These are phyloP conservation scores for Citrus cavaleriei DNA, from an alignment of 345 rosid genomes.

Conservation along the genomic window DNA sequence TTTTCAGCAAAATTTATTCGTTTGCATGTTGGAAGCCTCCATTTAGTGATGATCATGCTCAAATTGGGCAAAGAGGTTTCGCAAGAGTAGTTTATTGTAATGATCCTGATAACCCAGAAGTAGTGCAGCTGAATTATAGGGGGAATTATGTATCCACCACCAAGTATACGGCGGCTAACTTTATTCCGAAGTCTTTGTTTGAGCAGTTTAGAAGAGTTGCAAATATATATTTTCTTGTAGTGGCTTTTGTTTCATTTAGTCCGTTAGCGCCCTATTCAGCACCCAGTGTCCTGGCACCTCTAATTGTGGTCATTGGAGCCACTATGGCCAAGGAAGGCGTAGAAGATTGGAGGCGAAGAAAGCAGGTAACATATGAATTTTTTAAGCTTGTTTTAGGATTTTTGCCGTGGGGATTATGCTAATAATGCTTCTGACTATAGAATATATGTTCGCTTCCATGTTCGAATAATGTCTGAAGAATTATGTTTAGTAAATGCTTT, in stretches of 20 bases:
- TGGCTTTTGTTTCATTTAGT: constrained; percentile 80
- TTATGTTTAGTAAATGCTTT: not conserved
- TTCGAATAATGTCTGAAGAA: not conserved
- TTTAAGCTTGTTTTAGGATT: not conserved
- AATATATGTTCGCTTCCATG: not conserved
- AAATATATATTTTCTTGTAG: constrained; percentile 81
- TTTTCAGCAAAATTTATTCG: constrained; percentile 56
- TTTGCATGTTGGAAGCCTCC: constrained; percentile 51
- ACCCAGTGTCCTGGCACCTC: constrained; percentile 65
- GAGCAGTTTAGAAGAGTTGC: constrained; percentile 99
- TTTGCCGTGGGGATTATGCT: not conserved
- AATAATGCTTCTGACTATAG: not conserved
- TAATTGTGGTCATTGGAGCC: constrained; percentile 75
- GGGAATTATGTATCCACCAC: constrained; percentile 89
- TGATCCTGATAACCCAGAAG: constrained; percentile 66
- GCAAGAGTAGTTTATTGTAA: constrained; percentile 87
- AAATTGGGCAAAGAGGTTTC: constrained; percentile 67
- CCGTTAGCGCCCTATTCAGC: constrained; percentile 86
- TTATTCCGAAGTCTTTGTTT: constrained; percentile 91
- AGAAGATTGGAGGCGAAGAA: constrained; percentile 77
- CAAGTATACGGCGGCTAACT: constrained; percentile 67
- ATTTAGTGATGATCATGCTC: constrained; percentile 43
- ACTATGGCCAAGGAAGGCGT: constrained; percentile 86
- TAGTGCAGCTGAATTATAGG: constrained; percentile 49
- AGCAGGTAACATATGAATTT: constrained; percentile 47